Evolutionary conservation across 2,329 filamentous ascomycete genomes (phyloP).

Genomic region (Colletotrichum magnum): DNA sequence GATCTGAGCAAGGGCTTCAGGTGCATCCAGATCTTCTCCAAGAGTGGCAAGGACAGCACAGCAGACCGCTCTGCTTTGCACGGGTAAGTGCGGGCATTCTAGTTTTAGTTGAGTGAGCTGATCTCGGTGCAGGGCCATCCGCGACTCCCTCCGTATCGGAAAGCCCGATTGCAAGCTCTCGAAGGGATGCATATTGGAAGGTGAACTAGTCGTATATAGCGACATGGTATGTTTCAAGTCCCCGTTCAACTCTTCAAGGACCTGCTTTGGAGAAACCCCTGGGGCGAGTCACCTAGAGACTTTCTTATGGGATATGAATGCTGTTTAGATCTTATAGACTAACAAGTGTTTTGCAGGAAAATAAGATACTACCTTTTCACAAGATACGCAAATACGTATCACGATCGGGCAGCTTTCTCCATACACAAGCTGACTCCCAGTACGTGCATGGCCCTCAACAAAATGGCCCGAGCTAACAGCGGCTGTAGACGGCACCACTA

Average conservation of each 20-base stretch:
- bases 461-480: neutral
- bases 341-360: constrained; percentile 55
- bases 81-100: constrained; percentile 52
- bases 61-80: constrained; percentile 75
- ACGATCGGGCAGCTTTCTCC: constrained; percentile 79
- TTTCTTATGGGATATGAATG: no score
- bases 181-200: constrained; percentile 82
- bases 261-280: no score
- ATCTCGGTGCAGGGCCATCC: constrained; percentile 64
- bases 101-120: constrained; percentile 28
- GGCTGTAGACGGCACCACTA: constrained; percentile 58
- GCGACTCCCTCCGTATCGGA: constrained; percentile 75
- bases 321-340: constrained; percentile 29
- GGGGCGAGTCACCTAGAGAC: no score
- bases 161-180: constrained; percentile 70
- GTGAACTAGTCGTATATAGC: constrained; percentile 85
- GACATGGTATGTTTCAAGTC: constrained; percentile 61
- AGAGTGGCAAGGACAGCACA: constrained; percentile 92
- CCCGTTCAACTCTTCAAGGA: neutral
- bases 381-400: constrained; percentile 86
- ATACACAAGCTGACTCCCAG: constrained; percentile 78
- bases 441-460: constrained; percentile 53
- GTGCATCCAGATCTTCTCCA: constrained; percentile 87
- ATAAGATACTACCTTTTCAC: constrained; percentile 81
- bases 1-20: constrained; percentile 69